Evolutionary conservation across 129 eudicot genomes (phyloP), one percentile per base, ranked within the genome.

Genomic region (Flaveria bidentis): DNA sequence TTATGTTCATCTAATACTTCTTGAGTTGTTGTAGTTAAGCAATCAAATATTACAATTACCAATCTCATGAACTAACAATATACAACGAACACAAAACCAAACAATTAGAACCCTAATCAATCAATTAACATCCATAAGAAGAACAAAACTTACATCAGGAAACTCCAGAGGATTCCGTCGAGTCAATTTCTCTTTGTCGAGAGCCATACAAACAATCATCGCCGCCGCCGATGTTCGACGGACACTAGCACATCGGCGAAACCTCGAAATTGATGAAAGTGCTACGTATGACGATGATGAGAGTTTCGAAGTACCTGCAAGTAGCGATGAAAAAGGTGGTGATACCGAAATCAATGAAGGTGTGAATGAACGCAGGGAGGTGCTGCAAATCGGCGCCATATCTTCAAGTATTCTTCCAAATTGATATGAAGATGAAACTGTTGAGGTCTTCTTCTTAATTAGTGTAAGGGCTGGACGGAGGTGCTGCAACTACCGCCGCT

Each of bases 101-200:
- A 45, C 2, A 45, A 39, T 13, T 73, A 60, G 44, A 44, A 61
- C 71, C 71, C 78, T 74, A 74, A 26, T 12, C 28, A 61, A 5
- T 25, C 71, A 26, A 61, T 45, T 46, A 47, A 60, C 8, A 25
- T 23, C 15, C 0, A 20, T 18, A 73, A 9, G 2, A 9, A 15
- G 23, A 30, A n/a, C 56, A 2, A 57, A 23, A 69, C 90, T 63
- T 83, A 91, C 97, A 26, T 83, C 80, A 25, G 97, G 97, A 61
- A 91, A 91, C 78, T 91, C 97, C 13, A 88, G 86, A 81, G 97
- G 97, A 41, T 92, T 86, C 36, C 92, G 92, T 67, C 95, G 97
- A 85, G 97, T 91, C 77, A 85, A 73, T 76, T 78, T 91, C 90
- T 88, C 87, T 77, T 88, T 92, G 9, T 91, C 95, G 3, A n/a